Evolutionary conservation across 139 green algal genomes (phyloP), one percentile per base, ranked within the genome.

Genomic region (Desmodesmus armatus): DNA sequence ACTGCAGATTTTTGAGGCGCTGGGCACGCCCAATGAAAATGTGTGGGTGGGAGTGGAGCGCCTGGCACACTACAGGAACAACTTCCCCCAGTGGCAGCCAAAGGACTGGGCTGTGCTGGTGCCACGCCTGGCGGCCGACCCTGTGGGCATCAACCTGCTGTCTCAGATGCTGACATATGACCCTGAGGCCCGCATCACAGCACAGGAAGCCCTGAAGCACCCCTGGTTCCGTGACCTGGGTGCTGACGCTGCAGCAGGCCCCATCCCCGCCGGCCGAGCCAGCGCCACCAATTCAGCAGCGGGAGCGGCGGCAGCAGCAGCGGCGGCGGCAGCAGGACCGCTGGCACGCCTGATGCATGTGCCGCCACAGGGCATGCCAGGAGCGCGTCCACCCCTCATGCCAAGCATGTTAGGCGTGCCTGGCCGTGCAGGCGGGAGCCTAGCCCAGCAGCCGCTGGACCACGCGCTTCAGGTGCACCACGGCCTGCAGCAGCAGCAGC

Each of bases 11-110:
- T 97, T 97, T 79, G 31, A 93, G 40, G 80, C 96, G 31, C 88
- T 98, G 39, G 97, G 97, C 6, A 93, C 89, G 5, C 97, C 97
- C 35, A 94, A 73, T 6, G 91, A 96, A 75, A 62, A 65, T 9
- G 89, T 83, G 66, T 91, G 87, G 87, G 58, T 71, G 7, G 90
- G 88, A 4, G 71, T 93, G 31, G 84, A 80, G 2, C 66, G 79
- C 3, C 83, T 97, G 60, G 84, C 89, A 7, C 87, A 98, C 87
- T 98, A 88, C 91, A 90, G 94, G 31, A 80, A 89, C 25, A 40
- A 72, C 25, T 98, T 98, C 77, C 95, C 95, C 1, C 70, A 90
- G 69, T 98, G 93, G 90, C 63, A 75, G 15, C 35, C 76, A 5
- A 79, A 90, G 71, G 67, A 80, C 15, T 78, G 95, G 44, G 51